Percentiles rank a stretch among this genome's conserved stretches.
Evolutionary conservation across 176 grass and related monocot genomes (phyloP).

Genomic region (Poa annua): DNA sequence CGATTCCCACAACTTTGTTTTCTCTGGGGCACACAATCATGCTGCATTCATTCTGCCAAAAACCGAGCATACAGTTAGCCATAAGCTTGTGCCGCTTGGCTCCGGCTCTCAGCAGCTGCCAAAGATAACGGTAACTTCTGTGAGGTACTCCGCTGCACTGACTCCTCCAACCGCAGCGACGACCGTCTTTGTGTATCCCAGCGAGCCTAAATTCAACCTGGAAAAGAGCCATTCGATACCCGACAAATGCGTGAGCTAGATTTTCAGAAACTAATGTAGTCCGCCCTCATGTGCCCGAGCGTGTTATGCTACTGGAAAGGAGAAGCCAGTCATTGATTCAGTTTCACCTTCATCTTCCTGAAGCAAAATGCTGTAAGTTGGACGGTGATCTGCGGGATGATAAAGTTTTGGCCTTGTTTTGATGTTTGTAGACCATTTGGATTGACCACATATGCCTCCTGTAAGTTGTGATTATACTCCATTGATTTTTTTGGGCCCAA

Average conservation of each 20-base stretch:
- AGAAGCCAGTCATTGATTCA: neutral
- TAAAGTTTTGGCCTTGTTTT: slow-evolving; percentile 49
- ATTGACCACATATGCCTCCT: slow-evolving; percentile 43
- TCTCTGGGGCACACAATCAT: slow-evolving; percentile 85
- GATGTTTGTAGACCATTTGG: slow-evolving; percentile 43
- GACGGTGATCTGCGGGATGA: neutral
- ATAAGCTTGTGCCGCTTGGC: slow-evolving; percentile 83
- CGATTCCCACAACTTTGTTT: slow-evolving; percentile 95
- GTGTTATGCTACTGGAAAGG: neutral
- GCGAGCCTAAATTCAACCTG: slow-evolving; percentile 68
- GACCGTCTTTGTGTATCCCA: slow-evolving; percentile 89
- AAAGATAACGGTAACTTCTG: slow-evolving; percentile 67
- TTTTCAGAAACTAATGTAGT: neutral
- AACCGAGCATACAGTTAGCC: slow-evolving; percentile 70
- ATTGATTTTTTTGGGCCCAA: slow-evolving; percentile 45
- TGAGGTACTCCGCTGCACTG: slow-evolving; percentile 90
- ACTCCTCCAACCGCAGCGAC: slow-evolving; percentile 54
- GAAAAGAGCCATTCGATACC: slow-evolving; percentile 50
- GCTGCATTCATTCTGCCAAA: slow-evolving; percentile 74
- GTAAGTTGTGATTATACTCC: slow-evolving; percentile 48
- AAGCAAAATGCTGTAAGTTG: neutral
- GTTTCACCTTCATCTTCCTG: neutral
- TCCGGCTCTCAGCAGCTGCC: slow-evolving; percentile 82
- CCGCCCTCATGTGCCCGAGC: neutral
- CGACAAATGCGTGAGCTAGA: slow-evolving; percentile 37